A percentile compares a stretch with the other conserved stretches of the same genome.
Evolutionary conservation across 2,329 filamentous ascomycete genomes (phyloP).

Genomic region (Colletotrichum somersetense): DNA sequence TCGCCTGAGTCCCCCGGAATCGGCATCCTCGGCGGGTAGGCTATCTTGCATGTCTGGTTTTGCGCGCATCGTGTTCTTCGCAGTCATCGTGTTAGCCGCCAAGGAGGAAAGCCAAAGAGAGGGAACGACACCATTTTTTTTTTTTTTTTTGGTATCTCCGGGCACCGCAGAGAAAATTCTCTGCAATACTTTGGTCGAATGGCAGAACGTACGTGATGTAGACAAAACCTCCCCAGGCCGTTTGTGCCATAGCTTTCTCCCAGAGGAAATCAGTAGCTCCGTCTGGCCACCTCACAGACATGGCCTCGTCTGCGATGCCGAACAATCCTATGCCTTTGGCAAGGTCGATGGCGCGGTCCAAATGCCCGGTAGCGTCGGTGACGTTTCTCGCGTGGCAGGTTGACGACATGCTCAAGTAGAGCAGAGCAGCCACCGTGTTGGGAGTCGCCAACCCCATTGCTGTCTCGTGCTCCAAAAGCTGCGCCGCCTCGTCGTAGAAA

Average conservation of each 20-base stretch:
- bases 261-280: conserved; percentile 2
- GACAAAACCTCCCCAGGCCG: conserved; percentile 33
- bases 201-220: conserved; percentile 30
- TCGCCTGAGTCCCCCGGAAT: conserved; percentile 14
- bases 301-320: neutral
- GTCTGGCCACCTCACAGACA: conserved; percentile 5
- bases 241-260: conserved; percentile 11
- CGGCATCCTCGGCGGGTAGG: conserved; percentile 10
- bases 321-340: conserved; percentile 23
- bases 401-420: conserved; percentile 31
- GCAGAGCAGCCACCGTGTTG: conserved; percentile 11
- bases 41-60: conserved; percentile 16
- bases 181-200: neutral
- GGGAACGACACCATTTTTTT: neutral
- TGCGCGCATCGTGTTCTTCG: conserved; percentile 30
- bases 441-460: conserved; percentile 1
- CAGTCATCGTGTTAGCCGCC: neutral
- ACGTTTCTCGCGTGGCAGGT: conserved; percentile 18
- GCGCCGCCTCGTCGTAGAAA: conserved; percentile 20
- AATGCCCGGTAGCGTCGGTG: neutral
- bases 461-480: neutral
- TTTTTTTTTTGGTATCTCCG: neutral
- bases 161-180: neutral
- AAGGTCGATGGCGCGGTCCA: conserved; percentile 21
- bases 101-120: no score